Evolutionary conservation across 1,139 yeast species (phyloP).

Genomic region (Zygosaccharomyces pseudobailii): DNA sequence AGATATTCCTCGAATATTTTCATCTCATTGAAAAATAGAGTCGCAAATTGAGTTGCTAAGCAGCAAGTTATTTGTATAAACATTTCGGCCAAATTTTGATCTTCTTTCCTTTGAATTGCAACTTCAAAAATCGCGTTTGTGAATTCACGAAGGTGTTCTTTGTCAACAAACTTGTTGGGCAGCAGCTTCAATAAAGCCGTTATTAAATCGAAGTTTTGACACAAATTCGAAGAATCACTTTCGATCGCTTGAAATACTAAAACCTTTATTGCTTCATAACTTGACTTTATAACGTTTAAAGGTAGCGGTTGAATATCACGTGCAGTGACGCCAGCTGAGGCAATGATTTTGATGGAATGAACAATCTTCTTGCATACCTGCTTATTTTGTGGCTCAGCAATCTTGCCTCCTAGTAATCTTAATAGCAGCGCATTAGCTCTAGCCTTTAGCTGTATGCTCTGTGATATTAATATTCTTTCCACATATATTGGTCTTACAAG

Average conservation of each 20-base stretch:
- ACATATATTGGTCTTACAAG: constrained; percentile 16
- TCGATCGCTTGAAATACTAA: constrained; percentile 6
- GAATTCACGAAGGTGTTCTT: background rate
- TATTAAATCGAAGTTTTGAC: constrained; percentile 4
- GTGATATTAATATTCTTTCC: constrained; percentile 1
- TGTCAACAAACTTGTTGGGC: constrained; percentile 3
- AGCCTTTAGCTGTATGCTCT: constrained; percentile 6
- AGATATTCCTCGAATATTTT: constrained; percentile 1
- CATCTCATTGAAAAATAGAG: constrained; percentile 2
- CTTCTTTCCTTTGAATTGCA: background rate
- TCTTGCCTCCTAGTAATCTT: constrained; percentile 4
- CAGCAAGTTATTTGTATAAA: constrained; percentile 4
- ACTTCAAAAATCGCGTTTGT: background rate
- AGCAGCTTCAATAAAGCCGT: constrained; percentile 3
- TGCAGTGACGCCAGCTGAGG: constrained; percentile 17
- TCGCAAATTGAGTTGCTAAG: constrained; percentile 4
- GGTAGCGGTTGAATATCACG: constrained; percentile 18
- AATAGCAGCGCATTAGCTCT: constrained; percentile 8
- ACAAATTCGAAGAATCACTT: constrained; percentile 6
- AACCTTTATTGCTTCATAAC: constrained; percentile 9
- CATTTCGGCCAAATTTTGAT: background rate
- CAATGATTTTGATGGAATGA: constrained; percentile 20
- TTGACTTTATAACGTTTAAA: constrained; percentile 1
- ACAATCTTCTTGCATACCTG: constrained; percentile 5
- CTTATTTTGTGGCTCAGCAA: constrained; percentile 3